Evolutionary conservation across 2,329 filamentous ascomycete species (phyloP).

Genomic region (Talaromyces atroroseus): DNA sequence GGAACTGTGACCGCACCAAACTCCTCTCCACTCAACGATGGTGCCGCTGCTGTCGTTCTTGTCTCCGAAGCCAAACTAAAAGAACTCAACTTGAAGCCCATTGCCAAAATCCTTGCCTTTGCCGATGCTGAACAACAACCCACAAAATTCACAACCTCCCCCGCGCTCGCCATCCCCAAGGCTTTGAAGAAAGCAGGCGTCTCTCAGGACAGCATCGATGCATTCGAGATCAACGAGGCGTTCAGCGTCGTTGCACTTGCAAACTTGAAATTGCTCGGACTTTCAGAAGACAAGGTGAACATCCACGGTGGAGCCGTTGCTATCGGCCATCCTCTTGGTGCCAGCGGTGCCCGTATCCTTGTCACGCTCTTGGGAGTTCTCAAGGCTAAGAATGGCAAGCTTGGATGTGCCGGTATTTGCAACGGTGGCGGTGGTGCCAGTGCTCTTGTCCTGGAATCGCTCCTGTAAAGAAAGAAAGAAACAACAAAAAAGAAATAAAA

Average conservation of each 20-base stretch:
- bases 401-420: conserved; percentile 92
- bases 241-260: conserved; percentile 95
- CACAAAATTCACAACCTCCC: conserved; percentile 92
- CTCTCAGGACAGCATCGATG: conserved; percentile 71
- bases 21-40: conserved; percentile 92
- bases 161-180: conserved; percentile 91
- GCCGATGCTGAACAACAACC: conserved; percentile 87
- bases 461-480: conserved; percentile 30
- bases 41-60: conserved; percentile 84
- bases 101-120: conserved; percentile 97
- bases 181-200: conserved; percentile 91
- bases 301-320: conserved; percentile 92
- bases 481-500: conserved; percentile 17
- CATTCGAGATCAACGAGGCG: conserved; percentile 98
- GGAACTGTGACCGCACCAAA: conserved; percentile 95
- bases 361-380: conserved; percentile 85
- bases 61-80: conserved; percentile 92
- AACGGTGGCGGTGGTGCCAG: conserved; percentile 96
- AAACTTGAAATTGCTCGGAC: conserved; percentile 84
- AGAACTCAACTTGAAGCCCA: conserved; percentile 81
- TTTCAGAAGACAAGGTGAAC: conserved; percentile 84
- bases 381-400: conserved; percentile 84
- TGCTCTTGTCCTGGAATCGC: conserved; percentile 77
- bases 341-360: conserved; percentile 88
- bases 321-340: conserved; percentile 85